phyloP scores from a whole-genome alignment of 2,329 filamentous ascomycete genomes.

The Diplodia mutila region DNA sequence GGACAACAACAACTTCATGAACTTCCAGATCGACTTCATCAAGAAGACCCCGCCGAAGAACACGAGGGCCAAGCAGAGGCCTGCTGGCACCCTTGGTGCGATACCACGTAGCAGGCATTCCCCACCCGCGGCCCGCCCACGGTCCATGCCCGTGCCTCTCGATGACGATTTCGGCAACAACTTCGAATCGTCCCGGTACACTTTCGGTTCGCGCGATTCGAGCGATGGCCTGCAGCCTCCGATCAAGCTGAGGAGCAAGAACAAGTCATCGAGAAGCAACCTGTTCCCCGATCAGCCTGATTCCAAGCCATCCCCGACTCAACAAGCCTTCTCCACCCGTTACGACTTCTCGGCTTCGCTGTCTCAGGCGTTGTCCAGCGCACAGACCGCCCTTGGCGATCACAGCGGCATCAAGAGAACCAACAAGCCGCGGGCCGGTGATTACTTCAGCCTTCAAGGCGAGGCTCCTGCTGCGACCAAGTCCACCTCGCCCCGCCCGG shows the following conservation, averaged over 20 bases:
- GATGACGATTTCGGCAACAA: conserved; percentile 70
- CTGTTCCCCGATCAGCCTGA: conserved; percentile 59
- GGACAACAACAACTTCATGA: conserved; percentile 88
- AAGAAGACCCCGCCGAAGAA: conserved; percentile 67
- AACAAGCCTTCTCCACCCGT: conserved; percentile 83
- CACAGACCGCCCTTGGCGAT: conserved; percentile 66
- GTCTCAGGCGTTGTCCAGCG: conserved; percentile 75
- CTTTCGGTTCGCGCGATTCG: conserved; percentile 51
- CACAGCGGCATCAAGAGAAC: conserved; percentile 52
- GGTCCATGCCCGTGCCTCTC: conserved; percentile 58
- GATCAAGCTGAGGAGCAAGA: conserved; percentile 71
- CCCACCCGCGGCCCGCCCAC: conserved; percentile 51
- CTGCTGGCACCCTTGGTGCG: conserved; percentile 54
- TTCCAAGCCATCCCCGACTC: conserved; percentile 45
- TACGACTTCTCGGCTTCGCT: conserved; percentile 97
- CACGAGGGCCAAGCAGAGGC: conserved; percentile 45
- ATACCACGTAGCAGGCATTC: conserved; percentile 55
- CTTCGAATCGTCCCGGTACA: conserved; percentile 52
- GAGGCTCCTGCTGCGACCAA: conserved; percentile 32
- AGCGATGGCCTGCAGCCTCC: conserved; percentile 63
- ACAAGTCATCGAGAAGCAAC: conserved; percentile 60
- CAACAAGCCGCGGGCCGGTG: conserved; percentile 29
- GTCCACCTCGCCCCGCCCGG: conserved; percentile 52
- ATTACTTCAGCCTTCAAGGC: conserved; percentile 44
- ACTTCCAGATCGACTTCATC: conserved; percentile 92